Base-by-base conservation (phyloP, 208 protist genomes). In the Tritrichomonas foetus region DNA sequence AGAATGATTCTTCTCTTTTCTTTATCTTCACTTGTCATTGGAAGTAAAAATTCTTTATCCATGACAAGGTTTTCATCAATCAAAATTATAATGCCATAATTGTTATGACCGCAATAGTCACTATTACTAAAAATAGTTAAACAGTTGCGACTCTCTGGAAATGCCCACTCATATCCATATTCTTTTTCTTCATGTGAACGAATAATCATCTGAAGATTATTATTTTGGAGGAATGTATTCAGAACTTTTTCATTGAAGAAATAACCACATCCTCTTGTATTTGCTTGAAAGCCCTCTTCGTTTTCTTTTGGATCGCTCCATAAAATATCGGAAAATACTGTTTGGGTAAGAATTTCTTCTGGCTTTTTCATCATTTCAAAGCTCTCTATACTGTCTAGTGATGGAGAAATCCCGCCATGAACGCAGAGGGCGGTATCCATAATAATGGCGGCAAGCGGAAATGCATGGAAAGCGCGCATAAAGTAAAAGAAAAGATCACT, bases 281-380 rank as follows among this genome's bases (percentile, higher is more conserved):
- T 93, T 14, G 20, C 3, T 3, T 1, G 5, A 39, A 57, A 93
- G 0, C n/a, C 50, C 0, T 49, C 3, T 30, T 53, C 30, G 3
- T 9, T 47, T 49, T 41, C 33, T 41, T 39, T 66, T 22, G 82
- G 82, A 66, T 93, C 82, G 41, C 82, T 93, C 82, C 82, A 93
- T 13, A 93, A 53, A 13, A 93, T 14, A 93, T 93, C 82, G 8
- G 53, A 3, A 22, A 93, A 66, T 30, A 93, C 14, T 47, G 30
- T 39, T 16, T 9, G 11, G 8, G 41, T 25, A 39, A 30, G 27
- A 39, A 93, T 47, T 66, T 93, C 44, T 33, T 39, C 36, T 16
- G 50, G 47, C 64, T 72, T 72, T 30, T 41, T 33, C 27, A 49
- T n/a, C 14, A n/a, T 69, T 36, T 93, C 14, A 30, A 3, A 39